Percentiles rank a stretch among this genome's conserved stretches.
These are phyloP conservation scores for Marchantia paleacea DNA, from an alignment of 225 moss, liverwort and hornwort genomes.

Conservation along the genomic window DNA sequence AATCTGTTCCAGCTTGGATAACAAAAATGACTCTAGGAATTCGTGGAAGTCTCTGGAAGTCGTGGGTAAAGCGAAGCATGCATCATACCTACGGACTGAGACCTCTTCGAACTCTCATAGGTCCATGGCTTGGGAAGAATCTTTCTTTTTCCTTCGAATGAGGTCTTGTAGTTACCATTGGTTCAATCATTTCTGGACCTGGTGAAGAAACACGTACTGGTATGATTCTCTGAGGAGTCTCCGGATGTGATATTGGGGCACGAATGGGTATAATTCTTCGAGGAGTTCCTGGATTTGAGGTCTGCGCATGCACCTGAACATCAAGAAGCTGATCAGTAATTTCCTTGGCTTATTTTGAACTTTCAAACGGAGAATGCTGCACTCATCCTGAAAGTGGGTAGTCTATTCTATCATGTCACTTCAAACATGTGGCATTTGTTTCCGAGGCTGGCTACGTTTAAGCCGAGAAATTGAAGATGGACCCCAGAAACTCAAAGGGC, in stretches of 20 bases:
- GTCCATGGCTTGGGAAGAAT: constrained; percentile 36
- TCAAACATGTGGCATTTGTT: no score
- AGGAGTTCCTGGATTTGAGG: constrained; percentile 4
- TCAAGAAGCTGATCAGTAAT: background rate
- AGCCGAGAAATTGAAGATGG: background rate
- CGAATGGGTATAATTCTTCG: constrained; percentile 17
- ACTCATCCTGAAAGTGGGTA: no score
- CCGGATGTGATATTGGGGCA: constrained; percentile 4
- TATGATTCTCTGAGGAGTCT: constrained; percentile 9
- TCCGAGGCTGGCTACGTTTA: background rate
- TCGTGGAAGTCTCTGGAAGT: no score
- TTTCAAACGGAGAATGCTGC: no score
- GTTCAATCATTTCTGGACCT: background rate
- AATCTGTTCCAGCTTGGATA: no score
- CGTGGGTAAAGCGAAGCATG: no score
- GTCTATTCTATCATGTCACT: background rate
- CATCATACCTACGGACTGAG: constrained; percentile 19
- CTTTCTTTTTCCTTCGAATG: constrained; percentile 17
- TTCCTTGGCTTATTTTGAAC: background rate
- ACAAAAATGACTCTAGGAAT: no score
- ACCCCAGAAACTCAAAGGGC: background rate
- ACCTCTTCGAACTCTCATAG: constrained; percentile 39
- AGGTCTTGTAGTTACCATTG: background rate
- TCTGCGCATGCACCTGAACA: constrained; percentile 22
- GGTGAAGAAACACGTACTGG: constrained; percentile 7